Evolutionary conservation across 164 flowering plant genomes (phyloP).

Genomic region (Dillenia suffruticosa): DNA sequence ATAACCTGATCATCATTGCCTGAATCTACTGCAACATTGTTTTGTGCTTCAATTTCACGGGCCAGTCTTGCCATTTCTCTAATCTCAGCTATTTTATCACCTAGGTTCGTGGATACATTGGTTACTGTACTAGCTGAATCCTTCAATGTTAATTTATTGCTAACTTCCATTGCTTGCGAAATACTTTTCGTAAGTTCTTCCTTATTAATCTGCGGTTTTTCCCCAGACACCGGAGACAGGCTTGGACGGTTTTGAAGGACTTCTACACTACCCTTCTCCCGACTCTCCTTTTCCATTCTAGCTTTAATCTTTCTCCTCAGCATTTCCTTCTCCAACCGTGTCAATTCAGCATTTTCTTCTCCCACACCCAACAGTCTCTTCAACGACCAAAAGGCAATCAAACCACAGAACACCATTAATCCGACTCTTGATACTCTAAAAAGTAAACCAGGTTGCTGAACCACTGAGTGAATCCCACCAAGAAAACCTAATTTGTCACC

Average conservation of each 20-base stretch:
- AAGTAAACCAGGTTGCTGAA: conserved; percentile 15
- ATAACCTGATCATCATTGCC: conserved; percentile 11
- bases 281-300: conserved; percentile 50
- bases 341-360: conserved; percentile 27
- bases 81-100: conserved; percentile 51
- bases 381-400: conserved; percentile 35
- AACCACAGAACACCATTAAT: conserved; percentile 36
- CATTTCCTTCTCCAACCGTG: conserved; percentile 41
- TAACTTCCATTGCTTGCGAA: conserved; percentile 27
- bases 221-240: conserved; percentile 12
- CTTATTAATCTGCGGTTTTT: conserved; percentile 68
- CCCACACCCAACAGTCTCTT: conserved; percentile 33
- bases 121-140: conserved; percentile 17
- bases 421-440: conserved; percentile 40
- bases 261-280: conserved; percentile 51
- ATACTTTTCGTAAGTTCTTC: conserved; percentile 53
- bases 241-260: conserved; percentile 30
- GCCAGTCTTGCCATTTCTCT: conserved; percentile 61
- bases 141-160: conserved; percentile 11
- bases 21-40: conserved; percentile 5
- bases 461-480: conserved; percentile 20
- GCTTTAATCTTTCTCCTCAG: conserved; percentile 68
- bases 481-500: conserved; percentile 28
- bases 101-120: conserved; percentile 14
- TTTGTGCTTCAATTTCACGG: conserved; percentile 39